Percentiles rank a stretch among this genome's conserved stretches.
Evolutionary conservation across 1,139 yeast genomes (phyloP).

Genomic region (Magnusiomyces tetraspermus): DNA sequence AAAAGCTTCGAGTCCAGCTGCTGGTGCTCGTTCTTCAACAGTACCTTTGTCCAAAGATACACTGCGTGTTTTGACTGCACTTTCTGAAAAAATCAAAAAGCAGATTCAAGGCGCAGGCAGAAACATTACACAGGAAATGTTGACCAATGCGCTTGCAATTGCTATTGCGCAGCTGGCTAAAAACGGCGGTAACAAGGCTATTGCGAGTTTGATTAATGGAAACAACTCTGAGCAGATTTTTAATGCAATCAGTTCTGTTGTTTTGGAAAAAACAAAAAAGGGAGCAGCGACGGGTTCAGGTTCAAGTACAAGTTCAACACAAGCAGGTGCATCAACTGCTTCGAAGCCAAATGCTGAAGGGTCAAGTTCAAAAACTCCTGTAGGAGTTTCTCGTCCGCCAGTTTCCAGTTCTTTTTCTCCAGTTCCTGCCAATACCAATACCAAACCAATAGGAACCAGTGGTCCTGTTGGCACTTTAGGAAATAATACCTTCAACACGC

Average conservation of each 20-base stretch:
- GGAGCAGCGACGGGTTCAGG: conserved; percentile 19
- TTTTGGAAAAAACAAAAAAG: background rate
- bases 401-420: background rate
- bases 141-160: conserved; percentile 88
- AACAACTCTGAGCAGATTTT: conserved; percentile 10
- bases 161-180: conserved; percentile 89
- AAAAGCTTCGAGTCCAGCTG: background rate
- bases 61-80: conserved; percentile 28
- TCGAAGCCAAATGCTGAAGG: no score
- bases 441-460: background rate
- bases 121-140: conserved; percentile 40
- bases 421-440: background rate
- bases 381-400: conserved; percentile 11
- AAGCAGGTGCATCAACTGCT: no score
- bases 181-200: conserved; percentile 41
- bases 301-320: conserved; percentile 21
- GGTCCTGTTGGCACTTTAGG: background rate
- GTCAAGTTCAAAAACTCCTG: conserved; percentile 24
- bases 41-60: conserved; percentile 28
- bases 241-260: background rate
- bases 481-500: background rate
- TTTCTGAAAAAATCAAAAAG: conserved; percentile 32
- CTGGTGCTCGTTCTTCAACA: background rate
- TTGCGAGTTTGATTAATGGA: conserved; percentile 15
- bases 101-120: conserved; percentile 29